Evolutionary conservation across 306 rosid species (phyloP).

Genomic region (Vigna radiata): DNA sequence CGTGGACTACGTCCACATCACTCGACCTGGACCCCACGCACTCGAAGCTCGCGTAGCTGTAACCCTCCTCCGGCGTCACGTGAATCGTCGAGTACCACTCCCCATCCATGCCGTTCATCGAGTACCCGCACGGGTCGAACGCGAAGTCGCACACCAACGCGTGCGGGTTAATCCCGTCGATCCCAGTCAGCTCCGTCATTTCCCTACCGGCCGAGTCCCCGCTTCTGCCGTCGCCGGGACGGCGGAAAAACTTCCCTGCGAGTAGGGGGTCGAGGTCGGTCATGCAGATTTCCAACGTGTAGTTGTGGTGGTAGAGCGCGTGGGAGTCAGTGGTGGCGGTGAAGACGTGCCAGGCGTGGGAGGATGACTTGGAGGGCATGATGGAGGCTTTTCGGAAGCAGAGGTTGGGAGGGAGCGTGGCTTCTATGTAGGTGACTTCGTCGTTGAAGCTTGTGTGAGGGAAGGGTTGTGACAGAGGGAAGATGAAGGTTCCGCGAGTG

Average conservation of each 20-base stretch:
- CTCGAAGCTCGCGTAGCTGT: constrained; percentile 86
- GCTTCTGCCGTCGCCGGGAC: constrained; percentile 46
- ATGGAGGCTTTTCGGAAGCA: constrained; percentile 75
- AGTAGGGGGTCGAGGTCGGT: constrained; percentile 73
- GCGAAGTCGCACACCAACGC: constrained; percentile 79
- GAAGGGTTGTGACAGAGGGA: constrained; percentile 82
- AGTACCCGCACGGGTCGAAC: constrained; percentile 87
- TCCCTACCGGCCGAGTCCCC: constrained; percentile 72
- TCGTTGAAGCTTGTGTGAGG: constrained; percentile 87
- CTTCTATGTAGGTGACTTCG: constrained; percentile 72
- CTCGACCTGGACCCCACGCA: constrained; percentile 55
- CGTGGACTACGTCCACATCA: constrained; percentile 49
- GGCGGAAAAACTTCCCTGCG: constrained; percentile 65
- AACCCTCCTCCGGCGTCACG: constrained; percentile 90
- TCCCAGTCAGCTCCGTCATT: constrained; percentile 73
- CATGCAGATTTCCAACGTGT: constrained; percentile 84
- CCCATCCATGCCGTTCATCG: constrained; percentile 79
- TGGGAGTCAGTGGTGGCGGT: constrained; percentile 52
- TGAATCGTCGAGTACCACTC: constrained; percentile 87
- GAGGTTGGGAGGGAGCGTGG: constrained; percentile 61
- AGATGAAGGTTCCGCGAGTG: constrained; percentile 86
- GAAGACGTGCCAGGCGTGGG: constrained; percentile 93
- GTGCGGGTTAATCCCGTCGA: constrained; percentile 56
- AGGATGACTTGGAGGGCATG: constrained; percentile 73
- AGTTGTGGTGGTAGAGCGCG: constrained; percentile 33